Evolutionary conservation across 768 basidiomycete genomes (phyloP), one percentile per base, ranked within the genome.

Genomic region (Xerocomellus amylosporus): DNA sequence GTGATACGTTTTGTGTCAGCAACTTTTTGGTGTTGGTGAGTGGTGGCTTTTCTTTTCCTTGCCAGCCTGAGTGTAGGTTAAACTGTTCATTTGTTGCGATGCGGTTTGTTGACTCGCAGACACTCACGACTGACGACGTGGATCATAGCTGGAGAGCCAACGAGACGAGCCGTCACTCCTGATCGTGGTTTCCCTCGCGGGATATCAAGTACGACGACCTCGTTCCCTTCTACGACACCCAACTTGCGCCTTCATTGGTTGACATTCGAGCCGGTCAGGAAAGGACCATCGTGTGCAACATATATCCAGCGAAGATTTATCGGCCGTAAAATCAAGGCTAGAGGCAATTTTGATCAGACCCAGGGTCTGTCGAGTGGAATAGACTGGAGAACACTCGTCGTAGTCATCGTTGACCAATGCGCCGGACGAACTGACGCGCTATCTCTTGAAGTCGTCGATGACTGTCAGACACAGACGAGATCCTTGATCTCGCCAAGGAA

Each of bases 151-250:
- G 0, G 20, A 38, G 8, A 15, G 15, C 2, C 26, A 13, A 2
- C 4, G 34, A 1, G 39, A 47, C 38, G 40, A 36, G 12, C 17
- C 53, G 4, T 34, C 49, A 0, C 40, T 56, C 20, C 22, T 61
- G 26, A 14, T 61, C 6, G 30, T 49, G 31, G 49, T 43, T 51
- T 20, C 10, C 49, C 12, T 49, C 49, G 2, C 54, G 45, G 51
- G 45, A 55, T 20, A 31, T 55, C 48, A 40, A n/a, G 34, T 7
- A 20, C 19, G 43, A 50, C 20, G 54, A 59, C 41, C 20, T 55
- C 6, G 49, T 74, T 10, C 73, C 75, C 5, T 72, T 76, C 58
- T 75, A 76, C 28, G 72, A 76, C 47, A 63, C 64, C 7, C 31
- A 58, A 36, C 65, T 72, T 2, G 63, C 34, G 1, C 71, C 71